Conservation (phyloP, 2,329 filamentous ascomycete species). For the Beauveria brongniartii region DNA sequence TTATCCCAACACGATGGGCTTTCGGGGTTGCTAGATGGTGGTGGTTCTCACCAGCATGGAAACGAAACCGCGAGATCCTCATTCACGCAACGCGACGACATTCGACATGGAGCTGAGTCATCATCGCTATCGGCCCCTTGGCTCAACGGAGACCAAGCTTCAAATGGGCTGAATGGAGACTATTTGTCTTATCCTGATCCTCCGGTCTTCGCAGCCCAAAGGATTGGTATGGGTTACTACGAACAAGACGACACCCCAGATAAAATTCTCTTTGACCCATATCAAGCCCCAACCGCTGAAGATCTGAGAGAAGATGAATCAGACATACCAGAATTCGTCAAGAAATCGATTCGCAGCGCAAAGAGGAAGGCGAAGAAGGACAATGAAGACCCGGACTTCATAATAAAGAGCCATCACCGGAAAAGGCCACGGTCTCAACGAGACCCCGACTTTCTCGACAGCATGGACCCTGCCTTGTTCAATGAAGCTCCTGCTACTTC, state of each 20-base stretch:
- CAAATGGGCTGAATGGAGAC: conserved; percentile 20
- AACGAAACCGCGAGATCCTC: neutral
- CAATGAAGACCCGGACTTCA: conserved; percentile 47
- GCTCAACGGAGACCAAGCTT: neutral
- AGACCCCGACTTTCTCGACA: conserved; percentile 27
- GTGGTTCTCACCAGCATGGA: neutral
- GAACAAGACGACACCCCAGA: conserved; percentile 50
- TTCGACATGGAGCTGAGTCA: neutral
- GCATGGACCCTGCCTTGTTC: conserved; percentile 47
- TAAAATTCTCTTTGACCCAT: conserved; percentile 52
- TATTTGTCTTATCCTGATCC: conserved; percentile 40
- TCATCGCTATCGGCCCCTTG: neutral
- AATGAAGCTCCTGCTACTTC: conserved; percentile 16
- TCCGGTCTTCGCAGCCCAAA: conserved; percentile 35
- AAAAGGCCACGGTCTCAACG: conserved; percentile 23
- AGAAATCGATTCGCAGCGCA: conserved; percentile 44
- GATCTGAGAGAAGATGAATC: conserved; percentile 34
- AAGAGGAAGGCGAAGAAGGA: conserved; percentile 46
- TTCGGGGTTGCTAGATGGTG: neutral
- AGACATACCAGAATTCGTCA: conserved; percentile 45
- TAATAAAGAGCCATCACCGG: conserved; percentile 35
- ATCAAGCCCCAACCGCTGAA: conserved; percentile 43
- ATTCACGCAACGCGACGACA: neutral
- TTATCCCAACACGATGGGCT: conserved; percentile 3
- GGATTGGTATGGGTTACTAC: conserved; percentile 54